Base-by-base conservation (phyloP, 2,329 filamentous ascomycete species). In the Neonectria punicea region DNA sequence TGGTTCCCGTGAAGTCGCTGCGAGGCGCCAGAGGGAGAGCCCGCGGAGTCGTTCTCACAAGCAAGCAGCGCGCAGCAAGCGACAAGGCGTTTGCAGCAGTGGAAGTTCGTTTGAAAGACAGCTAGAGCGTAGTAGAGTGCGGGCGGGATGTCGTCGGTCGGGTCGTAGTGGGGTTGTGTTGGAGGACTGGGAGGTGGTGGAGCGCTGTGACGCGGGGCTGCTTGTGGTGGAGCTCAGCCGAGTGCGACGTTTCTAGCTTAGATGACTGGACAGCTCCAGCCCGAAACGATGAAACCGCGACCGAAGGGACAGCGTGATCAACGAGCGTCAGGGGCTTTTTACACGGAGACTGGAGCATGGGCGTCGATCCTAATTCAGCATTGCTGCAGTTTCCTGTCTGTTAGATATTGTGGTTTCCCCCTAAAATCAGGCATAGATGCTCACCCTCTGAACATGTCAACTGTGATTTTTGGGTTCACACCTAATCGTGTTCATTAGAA, bases 201-300 rank as follows among this genome's bases (percentile, higher is more conserved):
- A 49, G 46, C 39, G 46, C 47, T 58, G 61, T 50, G 50, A 63
- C 61, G 61, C 61, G 61, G 61, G 61, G 61, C 55, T 59, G 49
- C 22, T 58, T 54, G 41, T 18, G 28, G 47, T 32, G 47, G 39
- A 43, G 53, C 36, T 34, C 59, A 62, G 53, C 46, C 36, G 53
- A 36, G 59, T 53, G 53, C 36, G 53, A 62, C 59, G 51, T n/a
- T 28, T 47, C 43, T 10, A 28, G 49, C 57, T 46, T 51, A 53
- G 56, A 51, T 59, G 36, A 59, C 47, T 59, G 56, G 56, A 44
- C 41, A 50, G 55, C 32, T 46, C 43, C 13, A 46, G 43, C 20
- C 36, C 14, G 36, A 39, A 39, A 39, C 14, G 1, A n/a, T 39
- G 36, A n/a, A 39, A 39, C 36, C 2, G 7, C 36, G 34, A 36